These are phyloP conservation scores for Trichothecium roseum DNA, from an alignment of 2,329 filamentous ascomycete species.

Conservation along the genomic window DNA sequence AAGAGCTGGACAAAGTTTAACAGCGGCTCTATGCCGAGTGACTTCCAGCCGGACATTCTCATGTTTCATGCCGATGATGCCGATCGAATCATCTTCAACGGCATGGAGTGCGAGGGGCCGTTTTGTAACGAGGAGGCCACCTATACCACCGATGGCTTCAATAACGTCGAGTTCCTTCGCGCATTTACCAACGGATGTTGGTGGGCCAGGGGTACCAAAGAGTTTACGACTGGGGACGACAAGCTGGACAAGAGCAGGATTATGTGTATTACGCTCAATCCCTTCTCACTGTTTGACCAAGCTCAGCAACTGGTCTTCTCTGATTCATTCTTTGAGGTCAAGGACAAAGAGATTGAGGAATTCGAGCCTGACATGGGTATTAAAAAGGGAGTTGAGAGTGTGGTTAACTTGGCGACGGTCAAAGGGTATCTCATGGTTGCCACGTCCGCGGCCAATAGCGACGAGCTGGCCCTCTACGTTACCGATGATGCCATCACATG, in stretches of 20 bases:
- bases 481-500: slow-evolving; percentile 74
- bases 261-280: slow-evolving; percentile 69
- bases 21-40: slow-evolving; percentile 46
- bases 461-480: slow-evolving; percentile 87
- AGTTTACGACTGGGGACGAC: slow-evolving; percentile 60
- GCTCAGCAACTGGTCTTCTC: slow-evolving; percentile 74
- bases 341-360: slow-evolving; percentile 41
- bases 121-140: slow-evolving; percentile 53
- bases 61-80: slow-evolving; percentile 76
- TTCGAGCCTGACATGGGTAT: slow-evolving; percentile 70
- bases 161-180: slow-evolving; percentile 54
- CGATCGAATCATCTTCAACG: slow-evolving; percentile 77
- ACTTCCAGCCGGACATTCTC: slow-evolving; percentile 42
- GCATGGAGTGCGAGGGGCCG: slow-evolving; percentile 54
- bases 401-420: slow-evolving; percentile 72
- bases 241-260: slow-evolving; percentile 60
- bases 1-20: slow-evolving; percentile 71
- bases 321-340: slow-evolving; percentile 65
- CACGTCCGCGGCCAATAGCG: slow-evolving; percentile 65
- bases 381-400: slow-evolving; percentile 63
- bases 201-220: slow-evolving; percentile 71
- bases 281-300: slow-evolving; percentile 58
- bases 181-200: slow-evolving; percentile 65
- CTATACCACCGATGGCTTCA: slow-evolving; percentile 84
- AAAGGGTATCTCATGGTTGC: slow-evolving; percentile 84